These are phyloP conservation scores for Daldinia concentrica DNA, from an alignment of 495 filamentous ascomycete species.

Conservation along the genomic window DNA sequence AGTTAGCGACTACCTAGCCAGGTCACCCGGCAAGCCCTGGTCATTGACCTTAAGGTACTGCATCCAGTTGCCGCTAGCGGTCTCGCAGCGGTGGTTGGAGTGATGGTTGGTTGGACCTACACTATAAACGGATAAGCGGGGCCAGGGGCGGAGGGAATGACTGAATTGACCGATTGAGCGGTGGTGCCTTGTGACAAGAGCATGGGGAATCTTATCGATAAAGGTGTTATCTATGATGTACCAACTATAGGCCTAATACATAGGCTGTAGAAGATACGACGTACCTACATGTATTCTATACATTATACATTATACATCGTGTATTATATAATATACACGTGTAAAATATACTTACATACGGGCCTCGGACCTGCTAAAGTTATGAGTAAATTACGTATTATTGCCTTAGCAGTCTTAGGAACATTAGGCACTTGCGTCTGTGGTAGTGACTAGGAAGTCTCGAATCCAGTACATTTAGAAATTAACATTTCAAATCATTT, in stretches of 20 bases:
- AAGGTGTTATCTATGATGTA: neutral
- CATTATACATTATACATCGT: too few species aligned
- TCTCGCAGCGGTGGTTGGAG: neutral
- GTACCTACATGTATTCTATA: constrained; percentile 3
- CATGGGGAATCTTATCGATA: constrained; percentile 34
- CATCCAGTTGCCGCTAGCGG: neutral
- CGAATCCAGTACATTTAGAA: neutral
- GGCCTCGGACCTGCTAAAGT: neutral
- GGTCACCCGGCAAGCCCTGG: neutral
- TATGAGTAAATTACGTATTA: neutral
- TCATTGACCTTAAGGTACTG: constrained; percentile 1
- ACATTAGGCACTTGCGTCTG: neutral
- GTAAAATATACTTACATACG: too few species aligned
- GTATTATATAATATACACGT: too few species aligned
- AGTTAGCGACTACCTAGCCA: neutral
- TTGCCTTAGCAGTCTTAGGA: neutral
- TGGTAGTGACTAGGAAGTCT: neutral
- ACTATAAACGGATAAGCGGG: constrained; percentile 12
- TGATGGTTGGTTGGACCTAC: too few species aligned
- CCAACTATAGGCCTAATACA: neutral
- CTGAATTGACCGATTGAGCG: constrained; percentile 18
- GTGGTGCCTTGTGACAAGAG: constrained; percentile 32
- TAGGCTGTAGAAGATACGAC: too few species aligned
- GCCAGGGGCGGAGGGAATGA: constrained; percentile 2
- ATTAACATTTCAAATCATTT: neutral